Evolutionary conservation across 1,284 basidiomycete genomes (phyloP), one percentile per base, ranked within the genome.

Genomic region (Tremellales sp.): DNA sequence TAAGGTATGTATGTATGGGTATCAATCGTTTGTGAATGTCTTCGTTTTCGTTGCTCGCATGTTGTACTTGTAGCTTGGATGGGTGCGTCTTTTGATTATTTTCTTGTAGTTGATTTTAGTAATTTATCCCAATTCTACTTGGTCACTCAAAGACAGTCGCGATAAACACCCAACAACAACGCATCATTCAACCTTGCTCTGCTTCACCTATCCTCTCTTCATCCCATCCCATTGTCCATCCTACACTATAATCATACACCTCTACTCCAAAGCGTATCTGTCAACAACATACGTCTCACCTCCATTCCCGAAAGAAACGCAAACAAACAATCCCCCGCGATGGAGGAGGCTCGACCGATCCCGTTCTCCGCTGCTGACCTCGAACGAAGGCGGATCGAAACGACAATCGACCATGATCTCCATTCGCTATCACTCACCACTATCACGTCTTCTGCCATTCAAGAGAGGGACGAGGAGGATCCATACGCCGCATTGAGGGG

Each of bases 331-430:
- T n/a, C n/a, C n/a, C n/a, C n/a, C 15, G 13, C 33, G 19, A 36
- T 13, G 33, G 19, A n/a, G 33, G 33, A 36, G 15, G 15, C 33
- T 15, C 33, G 19, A 13, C 33, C 33, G 6, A 36, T 36, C 33
- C 33, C 33, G 19, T 7, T 36, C 31, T 72, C 70, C 23, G 43
- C 45, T 7, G 55, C 53, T 26, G 73, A 74, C 51, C 57, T 67
- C 36, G 71, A 74, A 46, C 58, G 72, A 4, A 60, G 67, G 5
- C 55, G 67, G 29, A 59, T 74, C 12, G 73, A 75, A 51, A 56
- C 55, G 11, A 70, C 69, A 6, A 61, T 75, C 19, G 71, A 74
- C 52, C 57, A 64, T 17, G 67, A 71, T 49, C 61, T 75, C 10
- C 57, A 61, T 25, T 69, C 68, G 19, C 54, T 73, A 17, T 69